phyloP scores from a whole-genome alignment of 495 filamentous ascomycete genomes.

The Podospora bellae-mahoneyi region DNA sequence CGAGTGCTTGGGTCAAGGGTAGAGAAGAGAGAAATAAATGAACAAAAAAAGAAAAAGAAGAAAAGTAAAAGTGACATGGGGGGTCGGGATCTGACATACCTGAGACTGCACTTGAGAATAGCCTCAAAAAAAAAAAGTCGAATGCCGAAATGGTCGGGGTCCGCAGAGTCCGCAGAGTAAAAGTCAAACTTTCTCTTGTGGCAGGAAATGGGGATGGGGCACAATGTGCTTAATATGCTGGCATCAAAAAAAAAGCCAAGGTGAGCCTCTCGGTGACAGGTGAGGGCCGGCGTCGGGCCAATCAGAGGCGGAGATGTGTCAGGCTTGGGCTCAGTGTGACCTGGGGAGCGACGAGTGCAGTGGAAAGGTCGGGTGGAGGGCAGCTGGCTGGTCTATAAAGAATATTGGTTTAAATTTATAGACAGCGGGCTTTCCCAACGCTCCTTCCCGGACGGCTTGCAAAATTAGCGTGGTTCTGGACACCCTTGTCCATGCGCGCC shows the following conservation, averaged over 20 bases:
- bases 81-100: not conserved
- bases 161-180: not conserved
- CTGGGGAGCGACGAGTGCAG: slow-evolving; percentile 25
- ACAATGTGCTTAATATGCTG: not conserved
- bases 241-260: not conserved
- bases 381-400: slow-evolving; percentile 38
- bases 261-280: slow-evolving; percentile 8
- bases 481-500: slow-evolving; percentile 29
- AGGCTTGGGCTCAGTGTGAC: slow-evolving; percentile 12
- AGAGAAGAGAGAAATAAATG: not conserved
- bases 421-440: slow-evolving; percentile 35
- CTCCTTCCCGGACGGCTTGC: slow-evolving; percentile 25
- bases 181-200: not conserved
- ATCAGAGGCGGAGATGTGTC: not conserved
- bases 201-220: not conserved
- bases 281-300: slow-evolving; percentile 12
- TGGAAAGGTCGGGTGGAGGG: slow-evolving; percentile 39
- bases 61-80: not conserved
- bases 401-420: slow-evolving; percentile 44
- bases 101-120: not conserved
- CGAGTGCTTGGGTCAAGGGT: not conserved
- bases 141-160: not conserved
- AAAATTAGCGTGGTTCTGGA: slow-evolving; percentile 34
- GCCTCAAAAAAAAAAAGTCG: not conserved
- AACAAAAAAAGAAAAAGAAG: not conserved